Base-by-base conservation (phyloP, 2,329 filamentous ascomycete genomes). In the Fusarium hainanense region DNA sequence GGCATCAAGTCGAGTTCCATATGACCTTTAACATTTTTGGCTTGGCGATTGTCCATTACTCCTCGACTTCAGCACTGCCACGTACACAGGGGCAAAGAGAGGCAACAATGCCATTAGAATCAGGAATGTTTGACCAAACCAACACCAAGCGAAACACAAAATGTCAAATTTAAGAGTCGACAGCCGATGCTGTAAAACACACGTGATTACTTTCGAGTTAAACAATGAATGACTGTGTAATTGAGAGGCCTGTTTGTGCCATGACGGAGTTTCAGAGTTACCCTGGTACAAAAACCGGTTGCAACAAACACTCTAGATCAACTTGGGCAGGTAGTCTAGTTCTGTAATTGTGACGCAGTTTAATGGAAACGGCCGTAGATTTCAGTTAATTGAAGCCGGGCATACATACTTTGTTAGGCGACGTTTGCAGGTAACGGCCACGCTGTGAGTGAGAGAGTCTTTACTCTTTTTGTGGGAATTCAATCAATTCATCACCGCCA, bases 371-470 rank as follows among this genome's bases (percentile, higher is more conserved):
- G 23, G 50, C 50, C 54, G 41, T 48, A 50, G 34, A 37, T 37
- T 37, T 37, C 34, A 37, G 34, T 37, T 37, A 37, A 37, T 37
- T 37, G 34, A 37, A 37, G 34, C 34, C 34, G 34, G 18, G 10
- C 34, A n/a, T 12, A 52, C 49, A 52, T 50, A n/a, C 66, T 61
- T 48, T 62, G 23, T 50, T 68, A 44, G 66, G 34, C 50, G 57
- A 67, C 48, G 62, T 56, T 52, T 70, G 56, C 66, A 37, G 62
- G 52, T 13, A 57, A 56, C 57, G 66, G 60, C 47, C 16, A 54
- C 41, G 28, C 20, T 52, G 23, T 37, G 28, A 44, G 27, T 28
- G 42, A 54, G 52, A 56, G 54, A 54, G 48, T 42, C 37, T 28
- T 37, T 12, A 37, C 34, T 37, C 18, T 37, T 37, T 14, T 34